Base-by-base conservation (phyloP, 805 yeast species). In the Candida maesae region DNA sequence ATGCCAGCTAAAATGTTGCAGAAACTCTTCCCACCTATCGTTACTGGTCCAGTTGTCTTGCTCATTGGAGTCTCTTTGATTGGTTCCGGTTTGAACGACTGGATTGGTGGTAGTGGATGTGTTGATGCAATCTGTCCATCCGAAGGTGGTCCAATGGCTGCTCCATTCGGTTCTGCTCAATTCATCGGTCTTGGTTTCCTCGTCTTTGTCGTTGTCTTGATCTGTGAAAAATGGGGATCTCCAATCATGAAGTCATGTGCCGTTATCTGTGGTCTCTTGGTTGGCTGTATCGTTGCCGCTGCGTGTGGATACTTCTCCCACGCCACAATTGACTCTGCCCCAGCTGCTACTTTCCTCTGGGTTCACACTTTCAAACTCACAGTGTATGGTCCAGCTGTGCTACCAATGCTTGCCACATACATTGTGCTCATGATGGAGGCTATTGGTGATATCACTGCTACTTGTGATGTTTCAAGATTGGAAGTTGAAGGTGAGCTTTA, bases 231-330 rank as follows among this genome's bases (percentile, higher is more conserved):
- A 59, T 89, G 84, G 74, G 97, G 97, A 20, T 79, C 96, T 16
- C 97, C 97, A 41, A 84, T 89, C 56, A 84, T 89, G 93, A 87
- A 84, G 59, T 84, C 95, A 2, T 88, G 96, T 73, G 93, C 96
- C 2, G 95, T 89, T 38, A 84, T 89, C 52, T 66, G 81, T 29
- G 96, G 96, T 27, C 68, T 89, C 44, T 65, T 90, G 20, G 79
- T 86, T 27, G 96, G 96, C 24, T 88, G 96, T 68, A 84, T 89
- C 46, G 93, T 89, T 35, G 95, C 93, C 27, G 95, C 95, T 45
- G 96, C 91, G 8, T 76, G 84, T 61, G 90, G 90, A 21, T 89
- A 89, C 67, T 89, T 88, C 59, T 73, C 74, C 47, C 65, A 69
- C 38, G 54, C 69, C 3, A 55, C 66, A 14, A 82, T 89, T 50